phyloP scores from a whole-genome alignment of 2,329 filamentous ascomycete genomes.

The Clarireedia paspali region DNA sequence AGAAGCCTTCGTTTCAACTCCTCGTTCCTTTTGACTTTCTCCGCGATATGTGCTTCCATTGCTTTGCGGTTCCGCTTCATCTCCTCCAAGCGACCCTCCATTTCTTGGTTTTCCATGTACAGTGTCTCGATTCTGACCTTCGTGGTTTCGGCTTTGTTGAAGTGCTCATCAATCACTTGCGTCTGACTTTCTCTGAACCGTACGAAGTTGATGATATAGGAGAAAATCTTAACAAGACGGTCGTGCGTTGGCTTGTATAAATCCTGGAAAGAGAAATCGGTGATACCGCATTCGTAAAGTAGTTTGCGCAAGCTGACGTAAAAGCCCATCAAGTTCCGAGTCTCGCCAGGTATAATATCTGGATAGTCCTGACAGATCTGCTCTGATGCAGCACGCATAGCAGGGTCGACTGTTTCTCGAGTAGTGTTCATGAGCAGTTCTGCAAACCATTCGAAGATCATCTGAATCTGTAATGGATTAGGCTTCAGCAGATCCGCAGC shows the following conservation, averaged over 20 bases:
- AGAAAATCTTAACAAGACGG: conserved; percentile 89
- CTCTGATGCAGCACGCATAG: conserved; percentile 86
- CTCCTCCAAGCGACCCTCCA: conserved; percentile 70
- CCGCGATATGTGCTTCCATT: conserved; percentile 73
- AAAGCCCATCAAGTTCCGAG: conserved; percentile 91
- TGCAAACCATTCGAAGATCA: conserved; percentile 97
- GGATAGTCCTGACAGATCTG: conserved; percentile 77
- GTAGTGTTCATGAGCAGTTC: conserved; percentile 91
- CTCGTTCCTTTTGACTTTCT: conserved; percentile 80
- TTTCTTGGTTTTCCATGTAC: conserved; percentile 78
- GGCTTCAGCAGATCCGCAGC: conserved; percentile 86
- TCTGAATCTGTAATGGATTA: conserved; percentile 88
- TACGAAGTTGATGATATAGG: conserved; percentile 97
- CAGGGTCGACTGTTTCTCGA: conserved; percentile 85
- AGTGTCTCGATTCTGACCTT: conserved; percentile 83
- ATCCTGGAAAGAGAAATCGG: conserved; percentile 89
- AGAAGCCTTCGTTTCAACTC: conserved; percentile 76
- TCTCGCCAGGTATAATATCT: conserved; percentile 79
- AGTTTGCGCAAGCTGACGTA: conserved; percentile 76
- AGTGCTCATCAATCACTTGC: conserved; percentile 81
- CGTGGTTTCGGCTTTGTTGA: conserved; percentile 80
- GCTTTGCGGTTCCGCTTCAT: conserved; percentile 73
- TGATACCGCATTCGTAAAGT: conserved; percentile 80
- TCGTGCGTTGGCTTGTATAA: conserved; percentile 85
- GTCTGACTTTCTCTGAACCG: conserved; percentile 93